Base-by-base conservation (phyloP, 2,329 filamentous ascomycete species). In the Cercospora janseana region DNA sequence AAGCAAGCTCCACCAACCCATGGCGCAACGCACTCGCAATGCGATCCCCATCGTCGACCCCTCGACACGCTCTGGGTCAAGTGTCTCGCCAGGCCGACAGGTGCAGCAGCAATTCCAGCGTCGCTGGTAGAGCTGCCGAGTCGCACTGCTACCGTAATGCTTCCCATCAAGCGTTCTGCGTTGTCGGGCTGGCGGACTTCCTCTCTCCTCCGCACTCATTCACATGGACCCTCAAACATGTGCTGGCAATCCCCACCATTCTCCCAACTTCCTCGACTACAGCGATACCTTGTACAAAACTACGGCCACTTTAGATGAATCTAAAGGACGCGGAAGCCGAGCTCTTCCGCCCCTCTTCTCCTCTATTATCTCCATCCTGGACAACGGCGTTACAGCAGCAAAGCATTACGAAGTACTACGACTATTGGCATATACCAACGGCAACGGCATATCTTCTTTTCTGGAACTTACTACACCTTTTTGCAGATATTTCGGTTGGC, bases 21-120 rank as follows among this genome's bases (percentile, higher is more conserved):
- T 91, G 55, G 88, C 91, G 55, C 88, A 91, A 58, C 88, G 93
- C 61, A 83, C 86, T 51, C 88, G 90, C 72, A 97, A 96, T 71
- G 89, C 93, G 66, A 97, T 97, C 61, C 92, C 92, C 52, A 98
- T 98, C 69, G 88, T 97, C 72, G 95, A 98, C 78, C 93, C 93
- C 47, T 87, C 82, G 61, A 96, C 92, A 50, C 90, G 93, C 66
- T 83, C 90, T 66, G 86, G 96, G 77, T 85, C 89, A 49, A 95
- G 89, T 75, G 79, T 85, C 65, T 83, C 81, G 49, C 82, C 82
- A 52, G 79, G 75, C 67, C 77, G 81, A 60, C 69, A 72, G 73
- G 79, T 81, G 76, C 81, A 83, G 74, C 76, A 79, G 67, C 73
- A 76, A 67, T 74, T 72, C 46, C 59, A 66, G 54, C 73, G 74